These are phyloP conservation scores for Penicillium crustosum DNA, from an alignment of 2,329 filamentous ascomycete species.

Conservation along the genomic window DNA sequence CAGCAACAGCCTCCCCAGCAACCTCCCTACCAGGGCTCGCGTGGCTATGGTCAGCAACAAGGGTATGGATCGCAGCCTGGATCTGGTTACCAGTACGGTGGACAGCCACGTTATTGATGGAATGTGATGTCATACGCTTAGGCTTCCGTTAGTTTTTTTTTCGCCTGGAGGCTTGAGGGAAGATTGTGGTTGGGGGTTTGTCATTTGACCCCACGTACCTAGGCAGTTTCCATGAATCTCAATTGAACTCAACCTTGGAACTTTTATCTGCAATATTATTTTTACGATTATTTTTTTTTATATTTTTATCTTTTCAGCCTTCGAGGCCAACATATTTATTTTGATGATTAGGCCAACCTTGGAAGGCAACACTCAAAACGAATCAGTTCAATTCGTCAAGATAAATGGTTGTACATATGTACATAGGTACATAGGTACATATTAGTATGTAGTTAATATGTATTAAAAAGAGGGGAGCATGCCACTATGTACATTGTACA, in stretches of 20 bases:
- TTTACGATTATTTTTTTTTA: neutral
- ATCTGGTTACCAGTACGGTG: constrained; percentile 21
- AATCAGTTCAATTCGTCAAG: neutral
- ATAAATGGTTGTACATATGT: neutral
- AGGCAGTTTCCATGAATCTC: no score
- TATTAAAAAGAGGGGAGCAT: neutral
- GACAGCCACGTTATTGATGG: constrained; percentile 24
- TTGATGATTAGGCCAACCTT: neutral
- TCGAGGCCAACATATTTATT: no score
- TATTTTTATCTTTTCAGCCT: neutral
- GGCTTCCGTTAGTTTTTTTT: neutral
- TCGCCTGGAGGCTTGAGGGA: neutral
- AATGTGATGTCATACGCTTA: constrained; percentile 15
- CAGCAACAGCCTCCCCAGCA: constrained; percentile 3
- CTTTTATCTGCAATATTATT: neutral
- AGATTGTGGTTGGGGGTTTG: neutral
- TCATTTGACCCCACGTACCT: neutral
- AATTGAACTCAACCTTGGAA: neutral
- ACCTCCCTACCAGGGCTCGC: constrained; percentile 13
- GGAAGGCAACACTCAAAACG: neutral
- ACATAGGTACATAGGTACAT: neutral
- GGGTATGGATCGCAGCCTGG: constrained; percentile 25
- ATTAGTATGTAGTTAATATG: no score
- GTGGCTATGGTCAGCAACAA: constrained; percentile 25
- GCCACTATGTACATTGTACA: neutral